A percentile compares a stretch with the other conserved stretches of the same genome.
Conservation (phyloP, 805 yeast species). For the Torulaspora gathmanii region DNA sequence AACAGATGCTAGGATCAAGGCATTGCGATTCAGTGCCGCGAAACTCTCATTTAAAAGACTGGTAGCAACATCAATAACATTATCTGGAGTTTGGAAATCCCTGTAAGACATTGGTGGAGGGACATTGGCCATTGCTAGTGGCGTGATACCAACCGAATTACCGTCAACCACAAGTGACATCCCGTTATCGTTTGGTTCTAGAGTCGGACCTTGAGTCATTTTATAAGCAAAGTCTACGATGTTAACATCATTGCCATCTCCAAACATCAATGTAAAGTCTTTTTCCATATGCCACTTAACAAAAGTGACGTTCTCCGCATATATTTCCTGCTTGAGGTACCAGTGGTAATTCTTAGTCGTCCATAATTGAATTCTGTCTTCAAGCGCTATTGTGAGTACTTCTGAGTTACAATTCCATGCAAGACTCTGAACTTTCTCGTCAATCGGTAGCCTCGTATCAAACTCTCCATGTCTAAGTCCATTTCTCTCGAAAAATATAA, state of each 20-base stretch:
- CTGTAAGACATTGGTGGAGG: constrained; percentile 92
- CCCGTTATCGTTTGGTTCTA: constrained; percentile 68
- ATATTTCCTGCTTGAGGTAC: constrained; percentile 83
- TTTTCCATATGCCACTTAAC: constrained; percentile 87
- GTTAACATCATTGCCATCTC: constrained; percentile 48
- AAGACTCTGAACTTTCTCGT: constrained; percentile 46
- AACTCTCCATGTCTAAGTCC: constrained; percentile 91
- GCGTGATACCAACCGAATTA: constrained; percentile 62
- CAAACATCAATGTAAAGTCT: constrained; percentile 68
- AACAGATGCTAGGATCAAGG: constrained; percentile 45
- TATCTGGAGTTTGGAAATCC: constrained; percentile 51
- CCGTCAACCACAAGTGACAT: constrained; percentile 82
- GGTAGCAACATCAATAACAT: constrained; percentile 61
- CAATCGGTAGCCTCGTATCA: constrained; percentile 54
- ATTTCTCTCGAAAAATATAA: constrained; percentile 86
- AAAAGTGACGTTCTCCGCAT: constrained; percentile 35
- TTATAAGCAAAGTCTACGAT: constrained; percentile 64
- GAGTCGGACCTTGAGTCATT: constrained; percentile 62
- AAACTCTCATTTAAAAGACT: constrained; percentile 52
- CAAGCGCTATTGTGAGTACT: constrained; percentile 62
- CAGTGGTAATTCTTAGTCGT: constrained; percentile 90
- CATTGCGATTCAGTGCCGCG: constrained; percentile 52
- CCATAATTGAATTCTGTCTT: constrained; percentile 76
- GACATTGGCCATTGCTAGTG: constrained; percentile 75
- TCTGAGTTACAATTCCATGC: constrained; percentile 83